Percentiles rank a stretch among this genome's conserved stretches.
Evolutionary conservation across 139 green algal species (phyloP).

Genomic region (Dunaliella primolecta): DNA sequence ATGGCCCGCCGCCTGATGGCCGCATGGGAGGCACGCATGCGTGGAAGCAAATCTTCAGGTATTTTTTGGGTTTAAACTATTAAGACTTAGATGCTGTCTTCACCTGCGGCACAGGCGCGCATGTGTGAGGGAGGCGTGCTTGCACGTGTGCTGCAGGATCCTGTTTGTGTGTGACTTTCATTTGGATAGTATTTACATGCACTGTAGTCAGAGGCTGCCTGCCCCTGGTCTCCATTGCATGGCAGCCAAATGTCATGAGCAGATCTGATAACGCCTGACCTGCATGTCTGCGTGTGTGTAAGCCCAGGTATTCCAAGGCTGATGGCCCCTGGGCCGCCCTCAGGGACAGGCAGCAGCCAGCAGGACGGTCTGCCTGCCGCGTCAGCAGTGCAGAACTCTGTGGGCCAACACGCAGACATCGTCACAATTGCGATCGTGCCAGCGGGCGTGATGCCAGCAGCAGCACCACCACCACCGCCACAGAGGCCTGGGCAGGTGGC

Average conservation of each 20-base stretch:
- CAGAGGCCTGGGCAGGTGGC: neutral
- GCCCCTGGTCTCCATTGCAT: no score
- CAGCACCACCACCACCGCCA: neutral
- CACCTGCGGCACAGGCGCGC: no score
- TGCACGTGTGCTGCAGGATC: no score
- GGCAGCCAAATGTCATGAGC: no score
- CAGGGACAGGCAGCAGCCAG: neutral
- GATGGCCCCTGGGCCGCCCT: neutral
- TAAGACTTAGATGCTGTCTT: no score
- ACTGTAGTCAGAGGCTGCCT: no score
- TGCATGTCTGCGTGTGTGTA: no score
- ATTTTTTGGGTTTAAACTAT: neutral
- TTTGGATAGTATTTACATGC: no score
- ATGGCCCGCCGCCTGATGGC: constrained; percentile 29
- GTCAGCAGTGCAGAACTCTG: neutral
- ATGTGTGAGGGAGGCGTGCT: no score
- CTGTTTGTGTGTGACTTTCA: no score
- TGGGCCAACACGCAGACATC: constrained; percentile 44
- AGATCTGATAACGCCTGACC: no score
- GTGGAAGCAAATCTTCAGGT: neutral
- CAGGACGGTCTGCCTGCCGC: neutral
- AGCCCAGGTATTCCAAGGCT: neutral
- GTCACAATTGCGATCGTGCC: constrained; percentile 73
- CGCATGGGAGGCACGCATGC: constrained; percentile 32
- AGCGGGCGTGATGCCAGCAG: constrained; percentile 35